Evolutionary conservation across 345 rosid genomes (phyloP).

Genomic region (Heritiera littoralis): DNA sequence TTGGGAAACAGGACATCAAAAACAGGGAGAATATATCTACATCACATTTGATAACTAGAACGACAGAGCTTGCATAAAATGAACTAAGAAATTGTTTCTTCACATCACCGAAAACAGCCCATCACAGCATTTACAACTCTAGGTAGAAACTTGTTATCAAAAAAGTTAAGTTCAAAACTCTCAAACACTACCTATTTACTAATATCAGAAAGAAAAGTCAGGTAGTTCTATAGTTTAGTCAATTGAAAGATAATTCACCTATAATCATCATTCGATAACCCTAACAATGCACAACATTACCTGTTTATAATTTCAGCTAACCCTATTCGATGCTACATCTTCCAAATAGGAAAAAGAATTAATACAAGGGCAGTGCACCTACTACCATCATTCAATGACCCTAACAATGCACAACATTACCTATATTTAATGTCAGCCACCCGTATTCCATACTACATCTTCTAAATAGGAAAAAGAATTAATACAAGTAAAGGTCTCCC

Average conservation of each 20-base stretch:
- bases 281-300: too few species aligned
- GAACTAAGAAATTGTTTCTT: neutral
- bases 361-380: neutral
- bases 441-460: neutral
- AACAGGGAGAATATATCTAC: neutral
- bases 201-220: neutral
- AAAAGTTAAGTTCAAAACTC: conserved; percentile 8
- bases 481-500: neutral
- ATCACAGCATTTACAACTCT: neutral
- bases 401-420: neutral
- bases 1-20: neutral
- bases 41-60: neutral
- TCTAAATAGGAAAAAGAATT: neutral
- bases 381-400: neutral
- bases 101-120: neutral
- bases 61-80: neutral
- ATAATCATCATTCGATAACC: neutral
- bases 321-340: neutral
- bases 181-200: neutral
- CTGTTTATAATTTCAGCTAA: neutral
- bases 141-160: neutral
- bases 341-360: neutral
- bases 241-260: neutral
- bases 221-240: neutral
- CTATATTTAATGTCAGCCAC: neutral